Percentiles rank a stretch among this genome's conserved stretches.
Evolutionary conservation across 2,329 filamentous ascomycete genomes (phyloP).

Genomic region (Mollisia scopiformis): DNA sequence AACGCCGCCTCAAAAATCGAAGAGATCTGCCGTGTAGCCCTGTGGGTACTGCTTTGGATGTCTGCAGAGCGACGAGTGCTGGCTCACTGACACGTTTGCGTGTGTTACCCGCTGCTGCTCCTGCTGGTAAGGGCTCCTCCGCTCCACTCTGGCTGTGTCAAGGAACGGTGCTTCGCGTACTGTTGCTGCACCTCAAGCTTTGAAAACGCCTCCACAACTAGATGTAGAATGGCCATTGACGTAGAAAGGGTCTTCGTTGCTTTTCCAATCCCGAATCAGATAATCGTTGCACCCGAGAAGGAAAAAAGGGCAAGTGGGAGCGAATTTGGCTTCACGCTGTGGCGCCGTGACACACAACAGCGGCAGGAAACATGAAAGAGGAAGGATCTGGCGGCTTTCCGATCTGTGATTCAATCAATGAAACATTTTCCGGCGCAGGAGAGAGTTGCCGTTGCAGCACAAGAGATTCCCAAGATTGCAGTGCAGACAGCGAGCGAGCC

Average conservation of each 20-base stretch:
- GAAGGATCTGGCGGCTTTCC: conserved; percentile 11
- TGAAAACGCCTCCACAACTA: background rate
- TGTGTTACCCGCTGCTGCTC: conserved; percentile 1
- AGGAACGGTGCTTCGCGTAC: conserved; percentile 10
- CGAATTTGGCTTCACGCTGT: conserved; percentile 8
- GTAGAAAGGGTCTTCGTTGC: background rate
- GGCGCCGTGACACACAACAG: conserved; percentile 4
- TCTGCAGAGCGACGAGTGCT: background rate
- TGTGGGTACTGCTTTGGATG: conserved; percentile 1
- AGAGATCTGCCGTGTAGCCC: conserved; percentile 17
- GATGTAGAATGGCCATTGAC: background rate
- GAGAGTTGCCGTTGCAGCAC: conserved; percentile 5
- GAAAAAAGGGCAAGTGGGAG: background rate
- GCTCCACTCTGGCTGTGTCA: background rate
- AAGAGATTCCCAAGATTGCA: conserved; percentile 10
- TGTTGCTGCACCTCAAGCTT: background rate
- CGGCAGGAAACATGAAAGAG: conserved; percentile 5
- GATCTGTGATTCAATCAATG: conserved; percentile 15
- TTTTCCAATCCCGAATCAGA: background rate
- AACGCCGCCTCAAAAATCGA: background rate
- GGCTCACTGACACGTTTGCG: conserved; percentile 6
- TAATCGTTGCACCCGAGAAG: background rate
- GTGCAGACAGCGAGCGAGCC: background rate
- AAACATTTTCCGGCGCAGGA: conserved; percentile 16
- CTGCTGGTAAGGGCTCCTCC: conserved; percentile 1